These are phyloP conservation scores for Schizochytrium sp. DNA, from an alignment of 108 stramenopile species.

Conservation along the genomic window DNA sequence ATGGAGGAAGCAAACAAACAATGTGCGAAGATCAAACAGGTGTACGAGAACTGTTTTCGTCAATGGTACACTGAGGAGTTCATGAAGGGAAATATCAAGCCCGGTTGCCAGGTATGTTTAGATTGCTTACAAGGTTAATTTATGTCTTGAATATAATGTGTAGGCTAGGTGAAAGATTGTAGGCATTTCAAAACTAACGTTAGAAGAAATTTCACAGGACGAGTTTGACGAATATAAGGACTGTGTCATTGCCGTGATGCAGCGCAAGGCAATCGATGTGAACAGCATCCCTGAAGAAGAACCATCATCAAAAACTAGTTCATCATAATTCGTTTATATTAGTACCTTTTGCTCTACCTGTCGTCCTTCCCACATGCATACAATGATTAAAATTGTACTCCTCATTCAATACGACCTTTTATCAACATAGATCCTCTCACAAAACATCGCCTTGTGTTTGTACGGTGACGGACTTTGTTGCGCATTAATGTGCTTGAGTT, in stretches of 20 bases:
- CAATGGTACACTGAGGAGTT: conserved; percentile 58
- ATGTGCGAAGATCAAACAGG: conserved; percentile 58
- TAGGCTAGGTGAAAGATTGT: background rate
- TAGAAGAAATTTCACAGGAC: conserved; percentile 12
- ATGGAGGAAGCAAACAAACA: conserved; percentile 33
- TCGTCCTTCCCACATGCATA: too few species aligned
- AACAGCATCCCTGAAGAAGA: background rate
- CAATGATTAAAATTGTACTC: too few species aligned
- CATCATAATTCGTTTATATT: too few species aligned
- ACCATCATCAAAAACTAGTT: too few species aligned
- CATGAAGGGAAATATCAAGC: conserved; percentile 51
- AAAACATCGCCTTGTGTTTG: too few species aligned
- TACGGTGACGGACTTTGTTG: too few species aligned
- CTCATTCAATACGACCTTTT: too few species aligned
- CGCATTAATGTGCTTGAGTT: too few species aligned
- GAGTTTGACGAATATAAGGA: conserved; percentile 52
- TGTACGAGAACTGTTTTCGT: conserved; percentile 47
- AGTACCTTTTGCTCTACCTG: too few species aligned
- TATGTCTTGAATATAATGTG: background rate
- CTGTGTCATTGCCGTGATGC: conserved; percentile 47
- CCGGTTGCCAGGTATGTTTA: conserved; percentile 56
- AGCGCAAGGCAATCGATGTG: background rate
- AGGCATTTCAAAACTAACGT: too few species aligned
- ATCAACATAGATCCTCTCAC: too few species aligned
- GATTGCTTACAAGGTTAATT: background rate